These are phyloP conservation scores for Metarhizium guizhouense DNA, from an alignment of 2,329 filamentous ascomycete species.

Conservation along the genomic window DNA sequence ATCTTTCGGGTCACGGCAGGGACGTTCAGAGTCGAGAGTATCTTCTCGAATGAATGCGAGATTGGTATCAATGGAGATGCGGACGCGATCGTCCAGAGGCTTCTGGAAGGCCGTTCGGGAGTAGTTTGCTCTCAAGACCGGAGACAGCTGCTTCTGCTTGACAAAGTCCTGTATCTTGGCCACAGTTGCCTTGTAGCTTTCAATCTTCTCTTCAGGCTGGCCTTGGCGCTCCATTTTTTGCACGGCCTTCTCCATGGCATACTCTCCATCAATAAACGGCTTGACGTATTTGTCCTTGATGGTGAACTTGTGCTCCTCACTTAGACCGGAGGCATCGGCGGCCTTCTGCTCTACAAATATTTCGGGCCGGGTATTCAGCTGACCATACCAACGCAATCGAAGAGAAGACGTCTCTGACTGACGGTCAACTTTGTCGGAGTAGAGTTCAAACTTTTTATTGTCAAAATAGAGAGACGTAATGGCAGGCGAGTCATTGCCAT, in stretches of 20 bases:
- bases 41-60: slow-evolving; percentile 78
- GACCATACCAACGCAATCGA: slow-evolving; percentile 85
- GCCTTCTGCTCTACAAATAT: slow-evolving; percentile 87
- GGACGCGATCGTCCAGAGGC: slow-evolving; percentile 79
- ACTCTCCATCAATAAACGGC: slow-evolving; percentile 76
- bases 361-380: slow-evolving; percentile 67
- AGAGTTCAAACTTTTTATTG: slow-evolving; percentile 75
- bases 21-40: slow-evolving; percentile 70
- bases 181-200: slow-evolving; percentile 62
- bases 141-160: slow-evolving; percentile 66
- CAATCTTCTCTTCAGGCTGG: slow-evolving; percentile 55
- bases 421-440: slow-evolving; percentile 74
- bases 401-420: slow-evolving; percentile 71
- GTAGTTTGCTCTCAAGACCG: slow-evolving; percentile 85
- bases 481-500: slow-evolving; percentile 74
- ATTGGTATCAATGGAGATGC: slow-evolving; percentile 88
- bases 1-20: slow-evolving; percentile 76
- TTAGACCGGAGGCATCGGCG: slow-evolving; percentile 65
- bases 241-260: slow-evolving; percentile 85
- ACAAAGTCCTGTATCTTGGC: slow-evolving; percentile 74
- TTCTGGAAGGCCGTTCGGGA: slow-evolving; percentile 94
- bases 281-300: slow-evolving; percentile 95
- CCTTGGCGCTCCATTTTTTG: slow-evolving; percentile 78
- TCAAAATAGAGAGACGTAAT: slow-evolving; percentile 97
- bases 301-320: slow-evolving; percentile 68